These are phyloP conservation scores for Alternaria ethzedia DNA, from an alignment of 2,329 filamentous ascomycete genomes.

Conservation along the genomic window DNA sequence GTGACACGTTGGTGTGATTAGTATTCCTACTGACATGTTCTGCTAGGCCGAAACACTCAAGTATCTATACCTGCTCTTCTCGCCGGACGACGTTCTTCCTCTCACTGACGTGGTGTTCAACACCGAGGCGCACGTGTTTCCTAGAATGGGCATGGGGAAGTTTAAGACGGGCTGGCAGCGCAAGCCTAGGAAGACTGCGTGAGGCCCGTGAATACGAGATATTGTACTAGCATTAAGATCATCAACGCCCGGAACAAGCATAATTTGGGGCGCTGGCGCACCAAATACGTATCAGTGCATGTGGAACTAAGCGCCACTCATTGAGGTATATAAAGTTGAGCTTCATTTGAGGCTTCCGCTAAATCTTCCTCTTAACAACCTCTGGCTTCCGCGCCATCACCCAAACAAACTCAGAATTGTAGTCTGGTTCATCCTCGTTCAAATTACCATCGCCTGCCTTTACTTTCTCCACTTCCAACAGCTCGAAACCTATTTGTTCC, in stretches of 20 bases:
- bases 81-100: neutral
- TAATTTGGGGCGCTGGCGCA: neutral
- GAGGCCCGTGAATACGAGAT: neutral
- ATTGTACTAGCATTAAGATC: neutral
- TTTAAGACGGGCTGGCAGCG: neutral
- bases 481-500: slow-evolving; percentile 18
- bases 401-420: slow-evolving; percentile 20
- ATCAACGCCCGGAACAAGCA: neutral
- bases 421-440: slow-evolving; percentile 24
- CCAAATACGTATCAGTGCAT: neutral
- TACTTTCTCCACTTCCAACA: slow-evolving; percentile 20
- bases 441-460: slow-evolving; percentile 20
- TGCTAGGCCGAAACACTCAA: neutral
- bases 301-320: neutral
- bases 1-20: neutral
- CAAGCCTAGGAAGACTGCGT: neutral
- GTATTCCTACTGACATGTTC: neutral
- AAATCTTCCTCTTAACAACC: neutral
- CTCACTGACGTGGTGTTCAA: neutral
- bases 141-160: neutral
- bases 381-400: slow-evolving; percentile 14
- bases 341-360: neutral
- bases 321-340: neutral
- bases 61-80: neutral
- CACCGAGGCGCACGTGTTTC: neutral